Base-by-base conservation (phyloP, 371 early-diverging fungal species). In the Mortierella sp. region DNA sequence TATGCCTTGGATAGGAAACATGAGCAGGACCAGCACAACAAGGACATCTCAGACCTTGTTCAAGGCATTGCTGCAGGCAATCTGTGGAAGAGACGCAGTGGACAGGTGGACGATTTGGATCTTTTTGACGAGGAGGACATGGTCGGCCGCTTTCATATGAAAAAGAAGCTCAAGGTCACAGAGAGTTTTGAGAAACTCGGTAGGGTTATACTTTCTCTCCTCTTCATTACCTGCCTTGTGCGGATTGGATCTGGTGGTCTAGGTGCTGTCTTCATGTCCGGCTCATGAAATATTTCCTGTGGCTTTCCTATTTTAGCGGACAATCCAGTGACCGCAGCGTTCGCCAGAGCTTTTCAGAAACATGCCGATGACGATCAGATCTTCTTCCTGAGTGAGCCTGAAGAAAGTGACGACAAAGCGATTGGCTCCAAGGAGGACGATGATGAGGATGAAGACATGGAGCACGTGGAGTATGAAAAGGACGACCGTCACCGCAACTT, bases 141-240 rank as follows among this genome's bases (percentile, higher is more conserved):
- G 53, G 58, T 61, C n/a, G 76, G 69, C 6, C 69, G 70, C 3
- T 69, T 68, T 52, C 56, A 53, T 19, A 42, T 69, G 14, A 74
- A 69, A 42, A 74, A 74, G 46, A 68, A 64, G 53, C 59, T 74
- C 13, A 68, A 69, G 42, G 58, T 74, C 28, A 53, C 69, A 1
- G 76, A 74, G 38, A 74, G 69, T 54, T 64, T 74, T 64, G 76
- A 74, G 51, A 65, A 65, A 31, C 70, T 74, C 14, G 73, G 73
- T 67, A 72, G 26, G 67, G 19, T 5, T 2, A 16, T 24, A 7
- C 45, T 4, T 43, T 16, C n/a, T 16, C 16, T 5, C 16, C n/a
- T 5, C 45, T 19, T 13, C 16, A 9, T 43, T 42, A 9, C 31
- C 27, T 12, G 4, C 42, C 27, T 43, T 8, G 19, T 16, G 27